phyloP scores from a whole-genome alignment of 345 rosid species.

The Eucalyptus lansdowneana region DNA sequence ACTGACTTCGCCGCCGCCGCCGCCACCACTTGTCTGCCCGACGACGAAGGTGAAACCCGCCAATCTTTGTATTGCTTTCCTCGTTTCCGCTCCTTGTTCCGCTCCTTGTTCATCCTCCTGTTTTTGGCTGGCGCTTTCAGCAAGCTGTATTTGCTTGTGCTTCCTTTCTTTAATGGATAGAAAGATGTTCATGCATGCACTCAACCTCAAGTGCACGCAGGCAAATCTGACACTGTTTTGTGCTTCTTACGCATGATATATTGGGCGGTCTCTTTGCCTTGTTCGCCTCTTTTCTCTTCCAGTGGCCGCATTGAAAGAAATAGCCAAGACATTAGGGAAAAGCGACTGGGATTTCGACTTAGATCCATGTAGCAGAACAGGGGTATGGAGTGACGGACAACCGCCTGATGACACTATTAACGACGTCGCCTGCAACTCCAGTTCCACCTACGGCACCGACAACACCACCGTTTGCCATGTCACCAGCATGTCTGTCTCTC shows the following conservation, averaged over 20 bases:
- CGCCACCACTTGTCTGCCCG: background rate
- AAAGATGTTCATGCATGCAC: background rate
- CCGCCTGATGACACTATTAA: background rate
- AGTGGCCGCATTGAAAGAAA: background rate
- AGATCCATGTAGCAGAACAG: background rate
- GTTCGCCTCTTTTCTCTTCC: background rate
- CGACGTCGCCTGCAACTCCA: background rate
- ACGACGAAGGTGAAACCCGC: background rate
- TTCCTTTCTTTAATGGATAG: background rate
- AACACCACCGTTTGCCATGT: background rate
- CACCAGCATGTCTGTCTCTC: background rate
- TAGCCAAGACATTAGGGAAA: background rate
- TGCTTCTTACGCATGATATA: background rate
- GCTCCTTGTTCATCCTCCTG: background rate
- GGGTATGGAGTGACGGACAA: background rate
- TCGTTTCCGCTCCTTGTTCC: background rate
- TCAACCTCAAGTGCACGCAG: background rate
- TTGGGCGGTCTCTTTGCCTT: background rate
- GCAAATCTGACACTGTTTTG: background rate
- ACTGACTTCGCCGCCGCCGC: background rate
- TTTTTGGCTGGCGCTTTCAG: background rate
- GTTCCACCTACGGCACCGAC: background rate
- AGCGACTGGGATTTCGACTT: background rate
- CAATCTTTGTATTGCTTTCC: background rate
- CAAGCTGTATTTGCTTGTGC: background rate